Base-by-base conservation (phyloP, 129 eudicot species). In the Artemisia argyi region DNA sequence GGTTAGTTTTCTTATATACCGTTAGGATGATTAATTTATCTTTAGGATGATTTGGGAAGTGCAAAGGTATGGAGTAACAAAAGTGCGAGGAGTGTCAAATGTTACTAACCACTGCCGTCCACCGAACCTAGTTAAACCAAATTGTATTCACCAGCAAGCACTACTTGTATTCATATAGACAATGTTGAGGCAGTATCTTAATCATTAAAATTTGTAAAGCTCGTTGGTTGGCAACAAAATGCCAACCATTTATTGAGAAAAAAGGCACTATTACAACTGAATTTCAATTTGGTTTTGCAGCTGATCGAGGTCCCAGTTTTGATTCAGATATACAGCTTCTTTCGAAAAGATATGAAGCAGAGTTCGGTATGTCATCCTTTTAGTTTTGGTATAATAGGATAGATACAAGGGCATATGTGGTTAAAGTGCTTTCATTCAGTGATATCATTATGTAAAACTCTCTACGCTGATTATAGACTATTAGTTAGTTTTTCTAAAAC, bases 331-430 rank as follows among this genome's bases (percentile, higher is more conserved):
- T 86, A 73, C 76, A 83, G 94, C 72, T 14, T 76, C 59, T 81
- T 86, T 59, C 84, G 94, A 32, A 67, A 72, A 62, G 66, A 85
- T 80, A 82, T 69, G 11, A 77, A 78, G 49, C 79, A 73, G 47
- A 89, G 83, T 71, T 85, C 94, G 73, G 98, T 92, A 92, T 75
- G 59, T 63, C 35, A 55, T 55, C 65, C 35, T 22, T 52, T n/a
- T 0, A n/a, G n/a, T n/a, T n/a, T 50, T 14, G 22, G 18, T 17
- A 55, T 20, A 20, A 20, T 20, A 20, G 22, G 22, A 20, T 20
- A 20, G 22, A 20, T 20, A 20, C 22, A 20, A 20, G 22, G 22
- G 22, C 22, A 20, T 1, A 20, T 20, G 22, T n/a, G n/a, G n/a
- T n/a, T n/a, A 20, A 20, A 20, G 22, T 20, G 22, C 22, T 1